Base-by-base conservation (phyloP, 2,329 filamentous ascomycete genomes). In the Colletotrichum spaethianum region DNA sequence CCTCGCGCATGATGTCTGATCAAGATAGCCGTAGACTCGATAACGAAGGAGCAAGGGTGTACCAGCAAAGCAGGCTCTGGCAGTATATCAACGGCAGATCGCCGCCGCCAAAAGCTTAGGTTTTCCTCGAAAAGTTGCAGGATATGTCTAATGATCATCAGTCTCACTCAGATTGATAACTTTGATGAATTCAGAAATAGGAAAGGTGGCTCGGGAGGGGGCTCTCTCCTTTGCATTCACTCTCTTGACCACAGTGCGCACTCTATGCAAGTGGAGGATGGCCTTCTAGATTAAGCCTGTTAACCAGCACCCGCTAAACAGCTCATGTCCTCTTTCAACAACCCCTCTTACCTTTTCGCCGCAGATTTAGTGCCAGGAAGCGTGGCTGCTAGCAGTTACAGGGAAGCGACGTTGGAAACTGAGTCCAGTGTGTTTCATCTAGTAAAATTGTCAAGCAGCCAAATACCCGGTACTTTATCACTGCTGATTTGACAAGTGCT, bases 11-110 rank as follows among this genome's bases (percentile, higher is more conserved):
- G 61, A 31, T 7, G 5, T 38, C 53, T 4, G 53, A 38, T 2
- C 9, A 14, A 1, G 31, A 4, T 2, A 38, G 33, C 8, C 53
- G 33, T 3, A 31, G 31, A 40, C 18, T 48, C 36, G 61, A 48
- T 23, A 40, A 23, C 16, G 61, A 63, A 28, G 61, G 61, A 1
- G 23, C 26, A 33, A 40, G 8, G 4, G 46, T 63, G 2, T 63
- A 48, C 23, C 33, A 53, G 36, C 23, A 40, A 11, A 63, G 61
- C 12, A 63, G 48, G 36, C 48, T 63, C 2, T 63, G 61, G 61
- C 31, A 53, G 46, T 42, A 63, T 9, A 31, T 63, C 46, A 63
- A 63, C 36, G 61, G 61, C 11, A 40, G 33, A 53, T 59, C 56
- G 16, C 38, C 56, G 36, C 23, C 23, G 8, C 7, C 16, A n/a